Conservation (phyloP, 768 basidiomycete species). For the Kwoniella dendrophila region DNA sequence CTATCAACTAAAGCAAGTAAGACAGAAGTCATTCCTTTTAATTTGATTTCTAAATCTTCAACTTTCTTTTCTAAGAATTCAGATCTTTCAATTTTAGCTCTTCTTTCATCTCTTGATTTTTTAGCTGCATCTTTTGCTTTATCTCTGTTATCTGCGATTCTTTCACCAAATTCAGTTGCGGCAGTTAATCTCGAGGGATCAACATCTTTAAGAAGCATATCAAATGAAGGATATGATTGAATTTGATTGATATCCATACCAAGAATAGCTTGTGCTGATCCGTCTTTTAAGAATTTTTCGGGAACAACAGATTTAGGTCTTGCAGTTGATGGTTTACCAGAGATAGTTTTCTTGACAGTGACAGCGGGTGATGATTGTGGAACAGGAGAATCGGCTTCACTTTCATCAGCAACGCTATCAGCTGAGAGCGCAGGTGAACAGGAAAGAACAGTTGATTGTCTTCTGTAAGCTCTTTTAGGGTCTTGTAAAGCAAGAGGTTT, state of each 20-base stretch:
- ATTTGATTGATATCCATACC: conserved; percentile 37
- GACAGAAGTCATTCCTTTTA: conserved; percentile 27
- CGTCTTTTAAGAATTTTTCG: conserved; percentile 44
- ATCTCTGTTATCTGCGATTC: conserved; percentile 39
- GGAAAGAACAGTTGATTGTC: conserved; percentile 13
- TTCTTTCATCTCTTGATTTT: conserved; percentile 39
- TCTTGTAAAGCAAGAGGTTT: conserved; percentile 22
- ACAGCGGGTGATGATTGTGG: conserved; percentile 5
- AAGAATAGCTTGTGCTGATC: conserved; percentile 32
- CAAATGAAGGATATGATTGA: conserved; percentile 40
- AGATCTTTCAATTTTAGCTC: conserved; percentile 35
- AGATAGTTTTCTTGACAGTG: conserved; percentile 33
- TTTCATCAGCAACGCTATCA: conserved; percentile 5
- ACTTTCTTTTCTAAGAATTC: conserved; percentile 36
- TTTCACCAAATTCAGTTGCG: conserved; percentile 36
- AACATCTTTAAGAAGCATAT: conserved; percentile 39
- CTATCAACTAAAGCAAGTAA: conserved; percentile 23
- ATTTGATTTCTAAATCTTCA: conserved; percentile 27
- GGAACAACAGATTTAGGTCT: conserved; percentile 45
- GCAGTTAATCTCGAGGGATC: conserved; percentile 4
- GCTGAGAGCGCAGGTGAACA: conserved; percentile 16
- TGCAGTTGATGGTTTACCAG: conserved; percentile 40
- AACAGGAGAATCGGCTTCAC: conserved; percentile 13
- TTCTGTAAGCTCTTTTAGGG: conserved; percentile 11
- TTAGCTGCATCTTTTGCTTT: conserved; percentile 44